Evolutionary conservation across 1,139 yeast species (phyloP), one percentile per base, ranked within the genome.

Genomic region (Geotrichum fermentans): DNA sequence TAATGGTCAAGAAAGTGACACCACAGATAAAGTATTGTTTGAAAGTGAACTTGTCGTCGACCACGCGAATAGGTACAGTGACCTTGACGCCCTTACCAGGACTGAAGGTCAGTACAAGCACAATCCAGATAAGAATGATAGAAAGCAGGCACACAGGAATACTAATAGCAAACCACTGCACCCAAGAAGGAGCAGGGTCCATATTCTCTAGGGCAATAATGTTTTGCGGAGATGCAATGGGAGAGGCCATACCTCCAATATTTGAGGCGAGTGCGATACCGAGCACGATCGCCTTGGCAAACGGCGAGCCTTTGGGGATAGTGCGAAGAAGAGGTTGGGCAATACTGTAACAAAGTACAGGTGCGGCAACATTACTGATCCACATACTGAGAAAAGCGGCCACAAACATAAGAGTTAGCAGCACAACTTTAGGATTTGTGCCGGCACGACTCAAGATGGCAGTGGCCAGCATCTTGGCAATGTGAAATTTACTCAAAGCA

Each of bases 351-450:
- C 95, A 85, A 52, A 90, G 74, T 1, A 90, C 97, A 0, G 97
- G 97, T 0, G 97, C 92, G 1, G 97, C 97, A 39, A 90, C 97
- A 63, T 90, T 90, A 17, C 95, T 84, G 45, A 90, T 92, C 95
- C 96, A 90, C 89, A 92, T 90, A 11, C 95, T 82, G 44, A 86
- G 79, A 59, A 90, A 80, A 42, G 89, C 73, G 0, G 96, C 88
- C 45, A 90, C 92, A 43, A 77, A 71, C 97, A 90, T 88, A 55
- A 86, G 81, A 7, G 94, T 79, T 44, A 89, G 69, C 41, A 89
- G 71, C 21, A 90, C 83, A 46, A 78, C 74, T 33, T 83, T 75
- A 13, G 97, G 97, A 56, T 83, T 81, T 3, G 94, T 84, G 13
- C 97, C 96, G 1, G 95, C 95, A 45, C 78, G 75, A 1, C 90